A percentile compares a stretch with the other conserved stretches of the same genome.
Conservation (phyloP, 192 early-diverging fungal genomes). For the Neocallimastix lanati region DNA sequence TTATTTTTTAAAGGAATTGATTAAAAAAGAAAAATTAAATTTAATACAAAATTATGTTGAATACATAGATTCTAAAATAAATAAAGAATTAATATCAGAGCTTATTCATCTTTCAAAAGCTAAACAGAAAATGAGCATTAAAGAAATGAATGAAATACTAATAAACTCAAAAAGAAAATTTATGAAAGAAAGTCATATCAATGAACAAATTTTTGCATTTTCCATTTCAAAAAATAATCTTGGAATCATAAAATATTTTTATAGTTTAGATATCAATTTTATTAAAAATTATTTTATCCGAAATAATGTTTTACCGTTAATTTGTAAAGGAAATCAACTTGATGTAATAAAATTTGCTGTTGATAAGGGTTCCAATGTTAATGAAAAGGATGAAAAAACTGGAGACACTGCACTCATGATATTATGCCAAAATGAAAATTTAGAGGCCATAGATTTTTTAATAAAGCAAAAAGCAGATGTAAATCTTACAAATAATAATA, state of each 20-base stretch:
- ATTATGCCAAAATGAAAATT: background rate
- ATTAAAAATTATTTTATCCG: background rate
- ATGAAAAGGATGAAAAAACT: background rate
- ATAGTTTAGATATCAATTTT: background rate
- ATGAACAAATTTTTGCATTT: background rate
- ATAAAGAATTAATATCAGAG: background rate
- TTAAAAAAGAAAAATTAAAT: background rate
- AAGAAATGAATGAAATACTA: background rate
- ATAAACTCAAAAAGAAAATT: background rate
- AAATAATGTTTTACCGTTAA: background rate
- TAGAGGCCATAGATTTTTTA: background rate
- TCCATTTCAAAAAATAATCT: background rate
- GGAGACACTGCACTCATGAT: background rate
- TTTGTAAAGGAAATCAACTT: background rate
- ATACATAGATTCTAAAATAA: background rate
- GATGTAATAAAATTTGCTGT: background rate
- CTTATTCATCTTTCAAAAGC: background rate
- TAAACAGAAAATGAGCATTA: background rate
- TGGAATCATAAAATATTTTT: background rate
- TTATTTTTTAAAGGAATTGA: background rate
- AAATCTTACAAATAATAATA: background rate
- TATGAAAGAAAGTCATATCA: background rate
- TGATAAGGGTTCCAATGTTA: background rate
- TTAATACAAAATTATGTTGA: background rate
- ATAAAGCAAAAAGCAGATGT: background rate